Base-by-base conservation (phyloP, 2,329 filamentous ascomycete genomes). In the Diplodia corticola region DNA sequence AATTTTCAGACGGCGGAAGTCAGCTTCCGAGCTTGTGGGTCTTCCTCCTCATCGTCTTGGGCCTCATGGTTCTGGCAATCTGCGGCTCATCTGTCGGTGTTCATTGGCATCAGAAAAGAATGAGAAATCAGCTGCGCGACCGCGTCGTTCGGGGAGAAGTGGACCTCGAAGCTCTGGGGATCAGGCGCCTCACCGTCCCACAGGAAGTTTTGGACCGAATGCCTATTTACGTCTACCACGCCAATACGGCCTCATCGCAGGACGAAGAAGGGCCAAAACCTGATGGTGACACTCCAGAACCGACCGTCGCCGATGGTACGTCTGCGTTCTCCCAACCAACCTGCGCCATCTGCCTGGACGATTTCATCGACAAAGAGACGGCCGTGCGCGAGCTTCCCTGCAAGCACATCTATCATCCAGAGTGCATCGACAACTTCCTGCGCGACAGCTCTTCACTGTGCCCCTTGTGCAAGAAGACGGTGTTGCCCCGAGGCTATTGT, bases 401-500 rank as follows among this genome's bases (percentile, higher is more conserved):
- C 72, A 88, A 90, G 0, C 95, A 99, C 75, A 94, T 98, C 66
- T 99, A 93, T 77, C 94, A 99, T 70, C 90, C 91, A 0, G 89
- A 91, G 69, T 99, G 95, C 73, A 93, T 98, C 69, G 93, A 98
- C 73, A 86, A 89, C 24, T 97, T 95, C 72, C 82, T 98, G 13
- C 83, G 85, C 50, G 84, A 88, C 64, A 89, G 90, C 74, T 96
- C 91, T 74, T 96, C 91, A 20, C 83, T 97, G 1, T 99, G 95
- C 73, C 94, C 95, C 0, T 82, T 96, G 71, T 99, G 95, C 82
- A 97, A 97, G 76, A 86, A 89, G 68, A 91, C 86, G 59, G 91
- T 93, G 72, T 80, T 97, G 0, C 93, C 93, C 72, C 76, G 71
- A 80, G 91, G 83, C 20, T 84, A 79, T 63, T 83, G 81, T 68